Evolutionary conservation across 1,284 basidiomycete genomes (phyloP), one percentile per base, ranked within the genome.

Genomic region (Gomphus bonarii): DNA sequence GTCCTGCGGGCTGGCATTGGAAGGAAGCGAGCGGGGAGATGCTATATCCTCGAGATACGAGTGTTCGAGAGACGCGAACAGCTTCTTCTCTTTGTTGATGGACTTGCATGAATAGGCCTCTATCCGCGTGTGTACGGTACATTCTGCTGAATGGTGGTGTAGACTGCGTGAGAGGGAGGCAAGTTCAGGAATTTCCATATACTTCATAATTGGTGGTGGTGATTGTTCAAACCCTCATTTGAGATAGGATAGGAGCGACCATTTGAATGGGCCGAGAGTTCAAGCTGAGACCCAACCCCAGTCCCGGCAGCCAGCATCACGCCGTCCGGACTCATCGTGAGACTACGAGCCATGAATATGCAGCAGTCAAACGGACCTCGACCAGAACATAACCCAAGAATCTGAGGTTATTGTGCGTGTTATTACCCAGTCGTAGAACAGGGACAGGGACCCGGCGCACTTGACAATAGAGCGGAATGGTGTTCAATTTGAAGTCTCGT

Each of bases 41-140:
- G 82, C 67, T 53, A 89, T 82, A 65, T 91, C 86, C 44, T 68
- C 65, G 58, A 82, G 80, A 73, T 95, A 92, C 42, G 88, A 85
- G 63, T 81, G 79, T 69, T 97, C 93, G 72, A 98, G 85, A 14
- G 85, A 78, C 68, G 91, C 94, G 79, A 94, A 95, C 69, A 97
- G 85, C 68, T 91, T 92, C 81, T 95, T 94, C 78, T 99, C 97
- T 68, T 91, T 89, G 63, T 91, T 91, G 71, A 97, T 88, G 66
- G 94, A 89, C 79, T 99, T 99, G 82, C 93, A 95, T 64, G 90
- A 93, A 76, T 98, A 99, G 0, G 93, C 94, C 72, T 99, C 95
- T 69, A 99, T 85, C 63, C 94, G 84, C 40, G 92, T 95, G 69
- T 91, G 85, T 18, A 97, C 91, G 30, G 85, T 82, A 70, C 91